Conservation (phyloP, 257 asterid species). For the Nicotiana knightiana region DNA sequence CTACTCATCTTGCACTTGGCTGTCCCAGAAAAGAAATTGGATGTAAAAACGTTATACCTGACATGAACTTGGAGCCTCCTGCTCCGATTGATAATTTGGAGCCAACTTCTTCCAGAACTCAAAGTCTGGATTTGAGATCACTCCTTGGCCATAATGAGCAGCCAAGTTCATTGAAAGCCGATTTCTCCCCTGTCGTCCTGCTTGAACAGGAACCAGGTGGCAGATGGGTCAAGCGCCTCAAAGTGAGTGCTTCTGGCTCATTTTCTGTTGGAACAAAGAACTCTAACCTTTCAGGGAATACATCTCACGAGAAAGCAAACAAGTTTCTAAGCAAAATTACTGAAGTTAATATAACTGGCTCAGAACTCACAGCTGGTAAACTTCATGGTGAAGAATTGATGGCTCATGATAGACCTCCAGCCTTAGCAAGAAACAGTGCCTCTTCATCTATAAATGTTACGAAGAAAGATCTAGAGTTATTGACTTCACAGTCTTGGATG, state of each 20-base stretch:
- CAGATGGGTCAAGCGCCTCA: constrained; percentile 81
- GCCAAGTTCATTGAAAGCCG: constrained; percentile 25
- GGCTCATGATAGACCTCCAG: constrained; percentile 13
- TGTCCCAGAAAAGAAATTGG: constrained; percentile 20
- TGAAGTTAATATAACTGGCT: constrained; percentile 13
- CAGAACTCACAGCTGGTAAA: constrained; percentile 21
- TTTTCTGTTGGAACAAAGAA: constrained; percentile 32
- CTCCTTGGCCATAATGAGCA: constrained; percentile 42
- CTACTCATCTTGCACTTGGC: constrained; percentile 9
- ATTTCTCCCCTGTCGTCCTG: constrained; percentile 3
- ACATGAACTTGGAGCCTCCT: constrained; percentile 46
- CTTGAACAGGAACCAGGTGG: constrained; percentile 34
- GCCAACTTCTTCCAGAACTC: constrained; percentile 47
- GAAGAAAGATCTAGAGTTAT: constrained; percentile 20
- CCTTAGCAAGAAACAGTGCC: constrained; percentile 11
- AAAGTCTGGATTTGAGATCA: constrained; percentile 61
- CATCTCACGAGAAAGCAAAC: constrained; percentile 24
- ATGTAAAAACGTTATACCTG: constrained; percentile 24
- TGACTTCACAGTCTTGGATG: constrained; percentile 62
- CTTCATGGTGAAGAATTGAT: constrained; percentile 19
- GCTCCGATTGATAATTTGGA: constrained; percentile 27
- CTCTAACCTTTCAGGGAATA: constrained; percentile 22
- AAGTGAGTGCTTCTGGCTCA: constrained; percentile 33
- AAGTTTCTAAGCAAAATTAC: constrained; percentile 14
- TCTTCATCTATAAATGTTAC: constrained; percentile 1